Evolutionary conservation across 768 basidiomycete genomes (phyloP), one percentile per base, ranked within the genome.

Genomic region (Lactifluus subvellereus): DNA sequence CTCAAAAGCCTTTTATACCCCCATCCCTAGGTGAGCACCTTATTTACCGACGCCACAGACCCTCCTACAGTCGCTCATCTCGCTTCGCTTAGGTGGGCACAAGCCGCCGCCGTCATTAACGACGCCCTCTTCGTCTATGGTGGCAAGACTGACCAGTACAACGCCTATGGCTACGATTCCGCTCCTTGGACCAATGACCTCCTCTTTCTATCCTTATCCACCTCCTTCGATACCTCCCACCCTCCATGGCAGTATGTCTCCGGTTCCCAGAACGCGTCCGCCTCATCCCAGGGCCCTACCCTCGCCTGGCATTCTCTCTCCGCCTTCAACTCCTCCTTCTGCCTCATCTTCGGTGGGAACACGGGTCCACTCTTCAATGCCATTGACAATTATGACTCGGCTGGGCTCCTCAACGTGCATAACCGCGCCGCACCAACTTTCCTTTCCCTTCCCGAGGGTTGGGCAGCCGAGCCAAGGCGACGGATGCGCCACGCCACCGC

Each of bases 231-330:
- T 49, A 70, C 78, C n/a, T 77, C 79, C 0, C 80, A 79, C 1
- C 85, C 91, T 0, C 88, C 90, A 14, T 93, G 89, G 88, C 67
- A 79, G 42, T 79, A 86, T 56, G 66, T 89, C 58, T 78, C 77
- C 56, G 77, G 76, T 60, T 77, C 80, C 37, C 69, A 74, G 2
- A 80, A 81, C 64, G 4, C 55, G 3, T 72, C 75, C 4, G 72
- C 78, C 6, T 70, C 77, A 5, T 74, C 79, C 0, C 79, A 81
- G 59, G 82, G 83, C 0, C 90, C 89, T 27, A 74, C 82, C 8
- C 76, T 93, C 11, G 83, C 88, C 11, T 94, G 90, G 88, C 89
- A 93, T 71, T 84, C 88, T 1, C 75, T 94, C 48, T 87, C 89
- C 16, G 82, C 86, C 4, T 81, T 83, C 74, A 81, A 83, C 59